Conservation (phyloP, 768 basidiomycete genomes). For the Xanthoconium purpureum region DNA sequence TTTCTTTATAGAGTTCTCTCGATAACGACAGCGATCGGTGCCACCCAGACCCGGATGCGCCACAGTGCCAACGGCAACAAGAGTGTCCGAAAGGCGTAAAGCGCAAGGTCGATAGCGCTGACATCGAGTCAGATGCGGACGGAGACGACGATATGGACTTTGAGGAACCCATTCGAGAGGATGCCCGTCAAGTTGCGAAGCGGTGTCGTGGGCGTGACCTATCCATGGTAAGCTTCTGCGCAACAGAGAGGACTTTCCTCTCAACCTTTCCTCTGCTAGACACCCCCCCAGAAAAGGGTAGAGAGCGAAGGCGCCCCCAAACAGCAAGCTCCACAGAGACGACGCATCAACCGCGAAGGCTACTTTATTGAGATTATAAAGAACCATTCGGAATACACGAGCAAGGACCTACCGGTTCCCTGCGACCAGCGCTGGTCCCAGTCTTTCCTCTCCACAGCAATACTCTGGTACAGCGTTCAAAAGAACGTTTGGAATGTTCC, state of each 20-base stretch:
- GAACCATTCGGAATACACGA: background rate
- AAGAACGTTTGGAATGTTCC: background rate
- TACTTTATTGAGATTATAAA: background rate
- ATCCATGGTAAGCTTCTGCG: background rate
- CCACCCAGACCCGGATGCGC: background rate
- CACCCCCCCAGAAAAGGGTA: background rate
- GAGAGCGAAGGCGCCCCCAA: background rate
- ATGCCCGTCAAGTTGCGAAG: too few species aligned
- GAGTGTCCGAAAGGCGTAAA: background rate
- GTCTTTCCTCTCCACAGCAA: slow-evolving; percentile 2
- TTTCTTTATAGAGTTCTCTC: background rate
- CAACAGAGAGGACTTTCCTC: background rate
- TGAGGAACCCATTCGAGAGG: background rate
- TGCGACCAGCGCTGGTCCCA: slow-evolving; percentile 3
- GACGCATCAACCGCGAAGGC: background rate
- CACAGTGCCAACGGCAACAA: background rate
- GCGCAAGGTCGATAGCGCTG: background rate
- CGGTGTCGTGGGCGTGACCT: too few species aligned
- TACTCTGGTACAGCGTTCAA: slow-evolving; percentile 6
- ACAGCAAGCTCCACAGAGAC: background rate
- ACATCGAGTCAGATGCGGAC: background rate
- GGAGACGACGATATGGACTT: background rate
- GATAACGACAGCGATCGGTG: too few species aligned
- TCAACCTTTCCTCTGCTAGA: background rate
- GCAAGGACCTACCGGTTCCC: background rate